Evolutionary conservation across 1,284 basidiomycete species (phyloP).

Genomic region (Trametes pubescens): DNA sequence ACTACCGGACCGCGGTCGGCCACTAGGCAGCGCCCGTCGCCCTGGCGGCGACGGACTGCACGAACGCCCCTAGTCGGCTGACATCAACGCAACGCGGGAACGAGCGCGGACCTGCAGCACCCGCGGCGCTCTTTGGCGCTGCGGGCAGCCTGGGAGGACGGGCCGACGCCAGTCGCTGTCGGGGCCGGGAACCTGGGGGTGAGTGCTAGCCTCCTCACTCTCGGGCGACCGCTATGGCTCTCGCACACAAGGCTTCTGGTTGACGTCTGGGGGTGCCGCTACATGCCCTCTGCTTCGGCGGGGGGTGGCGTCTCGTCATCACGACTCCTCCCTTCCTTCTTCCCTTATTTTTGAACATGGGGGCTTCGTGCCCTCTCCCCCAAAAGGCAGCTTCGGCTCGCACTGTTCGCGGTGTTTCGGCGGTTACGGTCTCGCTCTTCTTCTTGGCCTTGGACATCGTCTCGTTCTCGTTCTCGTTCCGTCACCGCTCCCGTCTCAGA

Average conservation of each 20-base stretch:
- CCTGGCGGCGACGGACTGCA: constrained; percentile 8
- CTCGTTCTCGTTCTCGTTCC: not conserved
- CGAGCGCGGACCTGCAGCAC: not conserved
- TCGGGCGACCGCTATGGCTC: not conserved
- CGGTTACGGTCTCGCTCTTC: not conserved
- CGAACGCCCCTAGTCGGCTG: not conserved
- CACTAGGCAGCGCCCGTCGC: constrained; percentile 3
- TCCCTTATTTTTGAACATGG: not conserved
- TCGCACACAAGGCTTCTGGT: not conserved
- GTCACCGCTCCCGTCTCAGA: not conserved
- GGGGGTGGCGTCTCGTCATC: constrained; percentile 1
- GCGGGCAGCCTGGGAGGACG: constrained; percentile 2
- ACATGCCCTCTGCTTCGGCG: not conserved
- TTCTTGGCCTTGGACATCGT: not conserved
- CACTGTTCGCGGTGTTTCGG: no score
- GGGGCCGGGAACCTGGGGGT: constrained; percentile 6
- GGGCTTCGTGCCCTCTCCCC: not conserved
- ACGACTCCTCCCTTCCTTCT: not conserved
- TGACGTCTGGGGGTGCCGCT: not conserved
- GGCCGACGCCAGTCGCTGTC: constrained; percentile 13
- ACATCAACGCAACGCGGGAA: not conserved
- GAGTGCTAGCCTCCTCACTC: constrained; percentile 14
- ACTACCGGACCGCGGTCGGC: constrained; percentile 18
- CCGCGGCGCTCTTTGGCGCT: not conserved
- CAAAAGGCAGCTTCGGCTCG: not conserved